These are phyloP conservation scores for Tagetes erecta DNA, from an alignment of 129 eudicot genomes.

Conservation along the genomic window DNA sequence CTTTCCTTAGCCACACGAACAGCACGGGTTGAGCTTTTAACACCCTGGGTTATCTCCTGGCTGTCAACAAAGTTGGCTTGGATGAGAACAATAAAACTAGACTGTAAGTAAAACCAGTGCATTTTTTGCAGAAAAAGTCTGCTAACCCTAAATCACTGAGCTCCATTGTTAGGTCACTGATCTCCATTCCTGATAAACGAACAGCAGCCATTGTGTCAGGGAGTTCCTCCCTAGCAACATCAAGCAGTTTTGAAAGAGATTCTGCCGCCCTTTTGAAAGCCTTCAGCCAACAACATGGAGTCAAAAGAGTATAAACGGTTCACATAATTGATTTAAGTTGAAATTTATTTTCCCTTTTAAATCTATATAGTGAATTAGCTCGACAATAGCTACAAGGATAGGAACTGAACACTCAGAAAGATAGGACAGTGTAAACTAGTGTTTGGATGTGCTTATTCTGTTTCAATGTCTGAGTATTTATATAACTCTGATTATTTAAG, in stretches of 20 bases:
- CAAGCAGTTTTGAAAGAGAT: conserved; percentile 81
- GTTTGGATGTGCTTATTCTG: no score
- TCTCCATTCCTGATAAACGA: conserved; percentile 96
- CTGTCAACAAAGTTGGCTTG: conserved; percentile 36
- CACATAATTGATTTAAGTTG: conserved; percentile 7
- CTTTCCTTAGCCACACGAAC: conserved; percentile 86
- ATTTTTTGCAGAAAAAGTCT: neutral
- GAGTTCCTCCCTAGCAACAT: conserved; percentile 85
- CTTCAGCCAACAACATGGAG: conserved; percentile 40
- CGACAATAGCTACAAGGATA: neutral
- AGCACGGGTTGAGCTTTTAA: conserved; percentile 83
- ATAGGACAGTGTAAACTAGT: neutral
- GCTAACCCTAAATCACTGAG: conserved; percentile 96
- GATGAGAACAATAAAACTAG: neutral
- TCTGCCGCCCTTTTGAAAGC: conserved; percentile 96
- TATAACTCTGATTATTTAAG: no score
- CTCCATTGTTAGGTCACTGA: conserved; percentile 97
- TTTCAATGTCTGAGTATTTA: neutral
- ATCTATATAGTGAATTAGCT: neutral
- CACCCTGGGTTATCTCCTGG: conserved; percentile 88
- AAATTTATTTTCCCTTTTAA: neutral
- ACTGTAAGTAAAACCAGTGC: conserved; percentile 1
- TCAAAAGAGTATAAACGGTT: conserved; percentile 12
- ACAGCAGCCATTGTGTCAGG: conserved; percentile 98
- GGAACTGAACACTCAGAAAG: neutral